These are phyloP conservation scores for Acorus gramineus DNA, from an alignment of 106 monocot genomes.

Conservation along the genomic window DNA sequence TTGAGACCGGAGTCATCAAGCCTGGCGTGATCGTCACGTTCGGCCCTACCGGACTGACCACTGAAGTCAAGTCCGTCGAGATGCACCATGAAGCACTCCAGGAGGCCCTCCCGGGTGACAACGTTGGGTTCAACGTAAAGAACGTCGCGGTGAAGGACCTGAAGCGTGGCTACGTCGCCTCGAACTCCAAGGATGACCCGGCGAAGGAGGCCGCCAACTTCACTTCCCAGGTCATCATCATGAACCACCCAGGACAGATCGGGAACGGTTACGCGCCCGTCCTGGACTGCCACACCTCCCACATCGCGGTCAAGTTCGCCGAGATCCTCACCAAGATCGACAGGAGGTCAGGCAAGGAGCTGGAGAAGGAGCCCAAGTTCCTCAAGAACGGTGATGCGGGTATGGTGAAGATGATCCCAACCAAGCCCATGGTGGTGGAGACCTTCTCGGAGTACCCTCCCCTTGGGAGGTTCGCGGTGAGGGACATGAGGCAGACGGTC, in stretches of 20 bases:
- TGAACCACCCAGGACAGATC: slow-evolving; percentile 26
- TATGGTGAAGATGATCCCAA: slow-evolving; percentile 65
- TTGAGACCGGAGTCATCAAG: slow-evolving; percentile 28
- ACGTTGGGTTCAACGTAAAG: slow-evolving; percentile 65
- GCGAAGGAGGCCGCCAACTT: slow-evolving; percentile 17
- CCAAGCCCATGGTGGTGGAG: slow-evolving; percentile 82
- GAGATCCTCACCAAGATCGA: too few species aligned
- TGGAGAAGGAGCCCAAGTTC: slow-evolving; percentile 50
- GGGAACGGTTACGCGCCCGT: too few species aligned
- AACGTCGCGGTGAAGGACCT: slow-evolving; percentile 62
- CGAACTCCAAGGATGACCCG: slow-evolving; percentile 54
- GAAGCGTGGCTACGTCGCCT: slow-evolving; percentile 61
- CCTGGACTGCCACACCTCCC: too few species aligned
- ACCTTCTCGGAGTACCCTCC: slow-evolving; percentile 73
- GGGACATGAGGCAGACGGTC: slow-evolving; percentile 78
- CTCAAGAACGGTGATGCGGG: slow-evolving; percentile 80
- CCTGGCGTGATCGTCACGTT: slow-evolving; percentile 54
- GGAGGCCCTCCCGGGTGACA: slow-evolving; percentile 49
- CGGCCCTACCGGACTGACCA: slow-evolving; percentile 39
- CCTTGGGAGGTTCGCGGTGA: slow-evolving; percentile 51
- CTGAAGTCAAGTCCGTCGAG: slow-evolving; percentile 61
- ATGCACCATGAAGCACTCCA: slow-evolving; percentile 58
- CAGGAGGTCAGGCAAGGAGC: too few species aligned
- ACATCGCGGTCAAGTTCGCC: too few species aligned
- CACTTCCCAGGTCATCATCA: slow-evolving; percentile 35